Evolutionary conservation across 306 rosid genomes (phyloP).

Genomic region (Rosa chinensis): DNA sequence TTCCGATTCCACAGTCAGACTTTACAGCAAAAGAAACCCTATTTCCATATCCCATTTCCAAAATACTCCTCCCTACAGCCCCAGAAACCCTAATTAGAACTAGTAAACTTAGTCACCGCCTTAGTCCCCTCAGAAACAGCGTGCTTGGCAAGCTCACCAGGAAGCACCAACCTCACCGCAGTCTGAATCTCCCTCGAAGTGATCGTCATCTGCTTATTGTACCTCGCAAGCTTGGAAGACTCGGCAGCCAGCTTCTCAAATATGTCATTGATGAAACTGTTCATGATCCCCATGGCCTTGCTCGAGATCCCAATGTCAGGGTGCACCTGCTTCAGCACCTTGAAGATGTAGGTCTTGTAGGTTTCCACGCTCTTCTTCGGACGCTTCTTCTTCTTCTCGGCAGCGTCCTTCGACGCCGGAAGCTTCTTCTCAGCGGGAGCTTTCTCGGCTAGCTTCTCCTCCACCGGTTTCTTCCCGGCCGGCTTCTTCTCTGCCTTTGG

Average conservation of each 20-base stretch:
- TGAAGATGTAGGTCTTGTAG: too few relatives aligned
- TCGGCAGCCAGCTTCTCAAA: slow-evolving; percentile 66
- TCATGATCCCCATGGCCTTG: too few relatives aligned
- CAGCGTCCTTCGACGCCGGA: slow-evolving; percentile 26
- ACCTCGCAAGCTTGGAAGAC: slow-evolving; percentile 46
- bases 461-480: too few relatives aligned
- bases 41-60: neutral
- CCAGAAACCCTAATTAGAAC: slow-evolving; percentile 32
- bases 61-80: neutral
- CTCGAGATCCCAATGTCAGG: too few relatives aligned
- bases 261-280: slow-evolving; percentile 25
- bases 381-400: slow-evolving; percentile 54
- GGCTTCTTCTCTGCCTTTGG: too few relatives aligned
- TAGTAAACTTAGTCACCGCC: slow-evolving; percentile 60
- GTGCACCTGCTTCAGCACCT: too few relatives aligned
- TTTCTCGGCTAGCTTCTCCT: slow-evolving; percentile 24
- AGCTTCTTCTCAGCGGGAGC: slow-evolving; percentile 61
- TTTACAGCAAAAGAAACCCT: too few relatives aligned
- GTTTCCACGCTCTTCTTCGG: slow-evolving; percentile 32
- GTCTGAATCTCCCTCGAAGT: slow-evolving; percentile 66
- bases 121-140: slow-evolving; percentile 67
- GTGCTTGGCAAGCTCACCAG: slow-evolving; percentile 63
- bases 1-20: too few relatives aligned
- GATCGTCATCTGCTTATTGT: slow-evolving; percentile 62
- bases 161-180: slow-evolving; percentile 51